Evolutionary conservation across 2,329 filamentous ascomycete genomes (phyloP).

Genomic region (Blumeria hordei): DNA sequence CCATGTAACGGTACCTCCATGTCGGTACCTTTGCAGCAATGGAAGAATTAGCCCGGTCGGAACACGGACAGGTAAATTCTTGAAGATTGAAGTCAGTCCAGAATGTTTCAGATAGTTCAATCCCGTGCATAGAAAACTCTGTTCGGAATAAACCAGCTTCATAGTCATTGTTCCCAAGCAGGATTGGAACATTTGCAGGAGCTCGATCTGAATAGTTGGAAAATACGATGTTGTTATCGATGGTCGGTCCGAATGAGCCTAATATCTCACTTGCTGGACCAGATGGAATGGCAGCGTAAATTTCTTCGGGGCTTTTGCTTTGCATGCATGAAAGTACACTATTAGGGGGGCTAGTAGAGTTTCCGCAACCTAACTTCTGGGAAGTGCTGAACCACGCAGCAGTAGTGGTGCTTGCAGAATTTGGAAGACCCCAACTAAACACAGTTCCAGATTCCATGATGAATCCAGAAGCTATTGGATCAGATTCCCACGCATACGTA

Average conservation of each 20-base stretch:
- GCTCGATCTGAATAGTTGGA: conserved; percentile 10
- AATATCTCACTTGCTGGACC: conserved; percentile 3
- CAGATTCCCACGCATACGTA: conserved; percentile 12
- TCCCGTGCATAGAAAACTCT: conserved; percentile 6
- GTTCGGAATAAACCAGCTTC: conserved; percentile 15
- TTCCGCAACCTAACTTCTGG: conserved; percentile 11
- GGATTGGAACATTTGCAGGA: conserved; percentile 10
- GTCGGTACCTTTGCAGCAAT: conserved; percentile 13
- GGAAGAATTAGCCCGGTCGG: conserved; percentile 10
- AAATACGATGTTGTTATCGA: conserved; percentile 12
- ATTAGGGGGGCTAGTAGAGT: conserved; percentile 6
- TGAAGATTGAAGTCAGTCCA: conserved; percentile 13
- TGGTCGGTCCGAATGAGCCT: conserved; percentile 11
- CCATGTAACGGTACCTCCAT: conserved; percentile 18
- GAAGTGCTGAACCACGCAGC: conserved; percentile 11
- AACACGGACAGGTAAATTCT: conserved; percentile 16
- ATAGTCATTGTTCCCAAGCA: conserved; percentile 16
- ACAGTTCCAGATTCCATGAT: conserved; percentile 15
- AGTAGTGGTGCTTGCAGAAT: conserved; percentile 4
- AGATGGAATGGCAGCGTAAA: conserved; percentile 8
- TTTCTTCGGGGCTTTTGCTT: conserved; percentile 4
- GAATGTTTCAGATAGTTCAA: conserved; percentile 7
- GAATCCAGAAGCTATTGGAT: conserved; percentile 14
- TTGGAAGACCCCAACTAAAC: conserved; percentile 10
- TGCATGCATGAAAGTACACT: conserved; percentile 12